Base-by-base conservation (phyloP, 805 yeast species). In the Yarrowia porcina region DNA sequence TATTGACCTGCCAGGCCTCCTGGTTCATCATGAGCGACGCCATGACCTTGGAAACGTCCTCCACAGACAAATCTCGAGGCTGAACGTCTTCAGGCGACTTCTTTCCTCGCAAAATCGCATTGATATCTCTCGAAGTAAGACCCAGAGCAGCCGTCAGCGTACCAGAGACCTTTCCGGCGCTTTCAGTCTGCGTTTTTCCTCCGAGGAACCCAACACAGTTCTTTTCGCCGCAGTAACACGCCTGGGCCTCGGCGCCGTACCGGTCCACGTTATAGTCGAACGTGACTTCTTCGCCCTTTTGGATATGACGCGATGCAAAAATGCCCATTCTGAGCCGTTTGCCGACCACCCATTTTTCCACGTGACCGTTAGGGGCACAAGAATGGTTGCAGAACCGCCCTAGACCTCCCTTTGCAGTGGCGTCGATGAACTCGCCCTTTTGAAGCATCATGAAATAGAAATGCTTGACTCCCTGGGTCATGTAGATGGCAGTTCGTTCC, bases 331-430 rank as follows among this genome's bases (percentile, higher is more conserved):
- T 81, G 64, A 90, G 79, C 72, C 90, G 88, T 65, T 88, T 89
- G 28, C 91, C 91, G 13, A 93, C 98, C 17, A 92, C 94, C 99
- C 99, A 93, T 77, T 93, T 93, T 74, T 93, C 97, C 44, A 93
- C 97, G 69, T 83, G 90, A 21, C 96, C 93, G 73, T 94, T 94
- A 12, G 99, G 99, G 69, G 83, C 86, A 74, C 99, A 93, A 20
- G 97, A 90, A 75, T 93, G 99, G 74, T 93, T 93, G 72, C 94
- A 88, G 76, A 92, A 94, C 64, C 99, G 80, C 1, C 96, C 97
- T 63, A 93, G 75, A 18, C 90, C 84, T 8, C 98, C 99, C 75
- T 83, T 88, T 54, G 81, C 81, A 1, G 98, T 93, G 52, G 99
- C 99, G 74, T 93, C 99, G 64, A 93, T 90, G 71, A 91, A 94